phyloP scores from a whole-genome alignment of 495 filamentous ascomycete genomes.

The Penicillium pulvis region DNA sequence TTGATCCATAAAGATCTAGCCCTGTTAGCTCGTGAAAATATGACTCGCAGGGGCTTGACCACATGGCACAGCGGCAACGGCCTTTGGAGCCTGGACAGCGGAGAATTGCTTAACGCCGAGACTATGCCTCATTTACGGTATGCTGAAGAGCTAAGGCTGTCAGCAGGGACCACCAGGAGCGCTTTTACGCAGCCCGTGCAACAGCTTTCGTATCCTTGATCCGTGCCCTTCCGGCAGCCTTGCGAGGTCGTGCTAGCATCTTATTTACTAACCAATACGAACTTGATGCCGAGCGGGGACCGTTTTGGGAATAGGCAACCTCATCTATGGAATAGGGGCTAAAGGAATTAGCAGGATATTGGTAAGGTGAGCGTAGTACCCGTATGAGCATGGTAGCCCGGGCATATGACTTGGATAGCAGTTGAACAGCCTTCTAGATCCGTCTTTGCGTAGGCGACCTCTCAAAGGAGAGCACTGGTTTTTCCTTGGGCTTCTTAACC shows the following conservation, averaged over 20 bases:
- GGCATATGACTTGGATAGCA: too few relatives aligned
- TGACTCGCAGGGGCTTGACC: neutral
- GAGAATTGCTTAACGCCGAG: neutral
- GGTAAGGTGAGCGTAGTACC: neutral
- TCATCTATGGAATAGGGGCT: neutral
- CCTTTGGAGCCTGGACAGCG: neutral
- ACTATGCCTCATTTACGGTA: neutral
- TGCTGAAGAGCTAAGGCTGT: neutral
- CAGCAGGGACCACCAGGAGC: neutral
- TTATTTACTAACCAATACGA: neutral
- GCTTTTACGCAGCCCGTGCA: neutral
- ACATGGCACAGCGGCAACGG: neutral
- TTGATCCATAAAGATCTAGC: neutral
- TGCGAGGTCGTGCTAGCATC: neutral
- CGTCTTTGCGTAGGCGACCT: too few relatives aligned
- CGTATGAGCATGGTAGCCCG: too few relatives aligned
- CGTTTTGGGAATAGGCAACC: neutral
- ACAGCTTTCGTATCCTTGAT: neutral
- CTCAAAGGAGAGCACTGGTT: too few relatives aligned
- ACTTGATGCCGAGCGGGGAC: neutral
- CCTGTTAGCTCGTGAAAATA: neutral
- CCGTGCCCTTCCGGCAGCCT: neutral
- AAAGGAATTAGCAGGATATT: neutral
- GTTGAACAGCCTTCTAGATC: too few relatives aligned
- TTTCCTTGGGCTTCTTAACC: too few relatives aligned